Conservation (phyloP, 75 land plant species). For the Selaginella moellendorffii region DNA sequence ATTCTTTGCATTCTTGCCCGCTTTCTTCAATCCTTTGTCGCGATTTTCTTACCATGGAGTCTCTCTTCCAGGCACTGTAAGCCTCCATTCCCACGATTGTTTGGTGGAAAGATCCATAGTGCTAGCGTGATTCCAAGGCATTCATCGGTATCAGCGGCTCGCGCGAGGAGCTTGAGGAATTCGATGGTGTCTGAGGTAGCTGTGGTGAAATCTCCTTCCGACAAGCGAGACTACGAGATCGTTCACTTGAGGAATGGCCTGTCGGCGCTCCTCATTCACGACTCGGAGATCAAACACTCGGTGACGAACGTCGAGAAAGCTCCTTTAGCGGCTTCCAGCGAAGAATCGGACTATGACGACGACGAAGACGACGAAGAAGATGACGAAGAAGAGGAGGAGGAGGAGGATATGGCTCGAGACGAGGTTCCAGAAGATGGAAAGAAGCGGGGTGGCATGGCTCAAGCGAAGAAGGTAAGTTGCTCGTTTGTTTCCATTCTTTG, state of each 20-base stretch:
- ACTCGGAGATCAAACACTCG: conserved; percentile 36
- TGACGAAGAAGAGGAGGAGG: conserved; percentile 12
- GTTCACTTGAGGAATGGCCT: conserved; percentile 44
- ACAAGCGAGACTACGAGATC: conserved; percentile 36
- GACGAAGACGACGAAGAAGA: conserved; percentile 19
- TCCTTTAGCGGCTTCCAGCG: too few relatives aligned
- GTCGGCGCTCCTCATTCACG: conserved; percentile 47
- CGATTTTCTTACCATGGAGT: too few relatives aligned
- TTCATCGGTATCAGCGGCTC: too few relatives aligned
- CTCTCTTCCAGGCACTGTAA: too few relatives aligned
- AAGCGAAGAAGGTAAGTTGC: conserved; percentile 14
- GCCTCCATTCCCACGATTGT: too few relatives aligned
- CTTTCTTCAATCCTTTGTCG: too few relatives aligned
- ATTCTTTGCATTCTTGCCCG: too few relatives aligned
- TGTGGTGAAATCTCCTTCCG: conserved; percentile 47
- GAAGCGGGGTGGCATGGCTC: not conserved
- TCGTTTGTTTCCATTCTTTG: not conserved
- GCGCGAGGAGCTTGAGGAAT: not conserved
- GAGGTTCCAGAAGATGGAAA: not conserved
- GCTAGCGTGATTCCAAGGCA: too few relatives aligned
- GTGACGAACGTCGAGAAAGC: too few relatives aligned
- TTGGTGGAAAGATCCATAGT: too few relatives aligned
- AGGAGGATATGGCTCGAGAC: conserved; percentile 11
- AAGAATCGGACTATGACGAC: conserved; percentile 23
- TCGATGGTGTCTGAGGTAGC: conserved; percentile 5